Evolutionary conservation across 2,329 filamentous ascomycete species (phyloP), one percentile per base, ranked within the genome.

Genomic region (Colletotrichum falcatum): DNA sequence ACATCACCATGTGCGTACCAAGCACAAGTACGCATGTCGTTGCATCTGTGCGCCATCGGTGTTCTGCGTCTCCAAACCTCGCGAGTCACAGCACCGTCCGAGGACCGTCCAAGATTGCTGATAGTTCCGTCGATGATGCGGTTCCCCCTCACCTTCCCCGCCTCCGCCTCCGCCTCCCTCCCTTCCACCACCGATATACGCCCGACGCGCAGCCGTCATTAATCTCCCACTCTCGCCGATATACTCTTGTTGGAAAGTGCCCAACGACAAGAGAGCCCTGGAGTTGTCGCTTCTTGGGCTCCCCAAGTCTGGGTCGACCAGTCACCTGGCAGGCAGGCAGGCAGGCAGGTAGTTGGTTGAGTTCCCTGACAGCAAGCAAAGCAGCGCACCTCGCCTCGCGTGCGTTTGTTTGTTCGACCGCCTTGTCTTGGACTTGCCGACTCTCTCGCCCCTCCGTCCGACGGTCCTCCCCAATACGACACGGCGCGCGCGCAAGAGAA

Each of bases 61-160:
- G 35, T 48, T 67, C n/a, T 69, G 37, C 53, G 59, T 55, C 59
- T 67, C 70, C 62, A 71, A 71, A 62, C 70, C 51, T 60, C 33
- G 28, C 54, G 30, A 39, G 70, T 72, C 70, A 72, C 70, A 71
- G 70, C 70, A 53, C 46, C 46, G 67, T 71, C 70, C 70, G 70
- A 72, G 70, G 67, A 46, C 66, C 20, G 39, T 53, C 65, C 68
- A 56, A 59, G 65, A 60, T 44, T 46, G 26, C 49, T 30, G 35
- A n/a, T 39, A 28, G 5, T 30, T 63, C 46, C 60, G 46, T 37
- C 46, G 46, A 39, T 30, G 33, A 58, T 58, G 35, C 55, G 11
- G 23, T 16, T 23, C 23, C 46, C 11, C n/a, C 42, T n/a, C 44
- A 23, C 44, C 46, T 26, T 18, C 26, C 8, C 46, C 23, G n/a